These are phyloP conservation scores for Neonectria coccinea DNA, from an alignment of 2,329 filamentous ascomycete genomes.

Conservation along the genomic window DNA sequence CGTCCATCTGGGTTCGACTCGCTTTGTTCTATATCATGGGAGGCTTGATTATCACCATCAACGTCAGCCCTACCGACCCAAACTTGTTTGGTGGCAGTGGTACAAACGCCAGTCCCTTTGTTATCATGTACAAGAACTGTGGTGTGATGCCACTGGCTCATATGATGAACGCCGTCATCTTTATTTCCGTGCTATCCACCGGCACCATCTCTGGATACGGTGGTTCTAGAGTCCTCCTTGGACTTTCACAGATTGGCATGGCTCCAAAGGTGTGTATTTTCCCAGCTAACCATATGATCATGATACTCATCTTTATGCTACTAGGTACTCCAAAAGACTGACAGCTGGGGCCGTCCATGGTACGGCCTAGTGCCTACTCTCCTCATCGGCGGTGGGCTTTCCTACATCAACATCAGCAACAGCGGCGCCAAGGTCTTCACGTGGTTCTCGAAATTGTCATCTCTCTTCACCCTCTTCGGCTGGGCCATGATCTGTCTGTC, in stretches of 20 bases:
- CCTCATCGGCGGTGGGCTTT: conserved; percentile 58
- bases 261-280: conserved; percentile 49
- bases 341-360: conserved; percentile 29
- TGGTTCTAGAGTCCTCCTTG: conserved; percentile 57
- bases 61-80: conserved; percentile 53
- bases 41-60: conserved; percentile 58
- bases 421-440: conserved; percentile 57
- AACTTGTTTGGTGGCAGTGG: conserved; percentile 56
- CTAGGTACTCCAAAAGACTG: conserved; percentile 22
- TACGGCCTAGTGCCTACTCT: conserved; percentile 61
- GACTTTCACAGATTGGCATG: conserved; percentile 56
- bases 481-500: conserved; percentile 59
- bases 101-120: conserved; percentile 59
- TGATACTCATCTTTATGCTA: not conserved
- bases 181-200: conserved; percentile 59
- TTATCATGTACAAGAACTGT: conserved; percentile 57
- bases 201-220: conserved; percentile 58
- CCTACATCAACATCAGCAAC: conserved; percentile 57
- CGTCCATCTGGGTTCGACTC: conserved; percentile 59
- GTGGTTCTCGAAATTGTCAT: conserved; percentile 61
- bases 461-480: conserved; percentile 57
- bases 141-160: conserved; percentile 55
- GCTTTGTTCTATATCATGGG: conserved; percentile 59
- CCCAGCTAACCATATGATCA: not conserved
- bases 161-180: conserved; percentile 62